Base-by-base conservation (phyloP, 805 yeast genomes). In the Candida arabinofermentans region DNA sequence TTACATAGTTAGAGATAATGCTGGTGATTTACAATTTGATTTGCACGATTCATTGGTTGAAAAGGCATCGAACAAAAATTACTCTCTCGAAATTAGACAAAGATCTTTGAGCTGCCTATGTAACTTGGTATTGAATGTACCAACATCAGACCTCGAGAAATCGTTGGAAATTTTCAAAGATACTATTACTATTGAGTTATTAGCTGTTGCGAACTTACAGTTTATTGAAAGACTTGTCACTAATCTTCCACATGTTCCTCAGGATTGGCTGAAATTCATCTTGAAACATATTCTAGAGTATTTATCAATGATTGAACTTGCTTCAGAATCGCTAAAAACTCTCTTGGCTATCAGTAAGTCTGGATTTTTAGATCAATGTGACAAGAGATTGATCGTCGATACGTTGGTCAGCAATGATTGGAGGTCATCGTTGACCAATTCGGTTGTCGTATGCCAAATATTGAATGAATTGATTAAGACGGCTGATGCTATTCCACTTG, bases 81-180 rank as follows among this genome's bases (percentile, higher is more conserved):
- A 50, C 31, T 59, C 69, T 7, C 47, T 58, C 18, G 69, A 65
- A 33, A 58, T 64, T 5, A 54, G 69, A 22, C 55, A 54, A 39
- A 50, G 50, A 36, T 51, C 65, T 8, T 42, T 64, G 18, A 36
- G 24, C 7, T 47, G 56, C 24, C 40, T 62, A 6, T 48, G 55
- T 24, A 39, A 43, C 5, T 35, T 55, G 17, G 40, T 49, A 14
- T 27, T 50, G 3, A 46, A 51, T 21, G 37, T 52, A n/a, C 41
- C 41, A 17, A 33, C 6, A n/a, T 19, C 8, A 39, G 27, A 12
- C 27, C 45, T 3, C 14, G 22, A 29, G 2, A 30, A 27, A 7
- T 42, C 51, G 10, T 33, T 59, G 14, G 14, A 39, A 5, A 51
- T 57, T 12, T 57, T 62, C 23, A 36, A 43, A 12, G 49, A 51